Evolutionary conservation across 148 eudicot species (phyloP).

Genomic region (Rhododendron mucronatum): DNA sequence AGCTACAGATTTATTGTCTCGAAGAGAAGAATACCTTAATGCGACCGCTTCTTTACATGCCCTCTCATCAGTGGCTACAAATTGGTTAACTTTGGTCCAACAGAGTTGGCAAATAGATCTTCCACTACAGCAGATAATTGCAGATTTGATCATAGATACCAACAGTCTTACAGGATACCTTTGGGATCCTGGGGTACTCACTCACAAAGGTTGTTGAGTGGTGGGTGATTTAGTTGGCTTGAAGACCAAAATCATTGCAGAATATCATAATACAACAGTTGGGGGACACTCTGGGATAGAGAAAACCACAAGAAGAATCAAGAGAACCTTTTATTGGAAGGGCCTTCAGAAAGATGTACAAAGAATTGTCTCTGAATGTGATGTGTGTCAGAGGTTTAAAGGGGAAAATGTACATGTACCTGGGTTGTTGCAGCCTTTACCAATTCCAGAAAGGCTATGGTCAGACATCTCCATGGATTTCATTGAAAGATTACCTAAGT

Average conservation of each 20-base stretch:
- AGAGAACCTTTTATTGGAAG: neutral
- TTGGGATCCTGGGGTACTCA: neutral
- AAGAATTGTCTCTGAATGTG: neutral
- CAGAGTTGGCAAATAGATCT: neutral
- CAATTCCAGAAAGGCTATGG: too few species aligned
- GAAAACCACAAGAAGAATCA: neutral
- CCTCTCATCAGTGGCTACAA: too few species aligned
- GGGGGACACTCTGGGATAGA: neutral
- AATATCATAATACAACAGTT: neutral
- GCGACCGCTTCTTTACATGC: too few species aligned
- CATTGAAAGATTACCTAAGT: too few species aligned
- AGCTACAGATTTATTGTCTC: too few species aligned
- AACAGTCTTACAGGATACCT: fast-evolving
- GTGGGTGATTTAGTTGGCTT: neutral
- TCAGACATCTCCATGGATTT: too few species aligned
- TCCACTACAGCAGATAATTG: neutral
- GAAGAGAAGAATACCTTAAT: too few species aligned
- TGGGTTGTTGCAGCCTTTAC: too few species aligned
- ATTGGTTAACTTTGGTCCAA: too few species aligned
- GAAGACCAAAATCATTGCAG: neutral
- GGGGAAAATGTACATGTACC: too few species aligned
- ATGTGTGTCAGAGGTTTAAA: neutral
- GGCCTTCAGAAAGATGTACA: neutral
- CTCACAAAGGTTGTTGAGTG: neutral
- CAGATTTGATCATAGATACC: neutral